A percentile compares a stretch with the other conserved stretches of the same genome.
These are phyloP conservation scores for Emmonsia crescens DNA, from an alignment of 2,329 filamentous ascomycete species.

Conservation along the genomic window DNA sequence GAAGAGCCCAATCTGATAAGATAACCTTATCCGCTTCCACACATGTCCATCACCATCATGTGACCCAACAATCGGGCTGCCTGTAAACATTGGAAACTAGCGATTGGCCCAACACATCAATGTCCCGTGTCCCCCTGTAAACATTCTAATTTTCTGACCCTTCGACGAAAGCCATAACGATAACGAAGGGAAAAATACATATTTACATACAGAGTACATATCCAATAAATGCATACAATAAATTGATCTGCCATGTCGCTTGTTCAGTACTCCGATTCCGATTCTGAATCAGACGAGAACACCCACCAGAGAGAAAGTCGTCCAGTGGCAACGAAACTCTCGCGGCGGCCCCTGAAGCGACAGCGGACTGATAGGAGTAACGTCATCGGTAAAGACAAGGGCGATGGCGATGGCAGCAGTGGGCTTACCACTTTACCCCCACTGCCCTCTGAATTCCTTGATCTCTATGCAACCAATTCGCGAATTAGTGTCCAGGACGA, in stretches of 20 bases:
- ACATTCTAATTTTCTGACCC: neutral
- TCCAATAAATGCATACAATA: neutral
- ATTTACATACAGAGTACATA: no score
- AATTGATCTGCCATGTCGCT: constrained; percentile 41
- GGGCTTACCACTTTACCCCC: constrained; percentile 48
- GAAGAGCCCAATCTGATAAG: no score
- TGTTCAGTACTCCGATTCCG: constrained; percentile 54
- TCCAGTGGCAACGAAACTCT: constrained; percentile 9
- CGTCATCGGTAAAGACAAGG: neutral
- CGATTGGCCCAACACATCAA: no score
- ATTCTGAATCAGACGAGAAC: constrained; percentile 31
- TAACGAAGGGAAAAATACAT: neutral
- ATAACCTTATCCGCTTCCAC: no score
- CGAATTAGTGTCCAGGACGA: constrained; percentile 71
- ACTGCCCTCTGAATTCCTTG: constrained; percentile 69
- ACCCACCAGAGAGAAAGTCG: neutral
- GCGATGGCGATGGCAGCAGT: constrained; percentile 16
- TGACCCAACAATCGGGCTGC: no score
- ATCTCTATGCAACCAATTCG: constrained; percentile 76
- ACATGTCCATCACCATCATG: no score
- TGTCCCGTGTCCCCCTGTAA: neutral
- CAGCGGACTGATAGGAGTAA: constrained; percentile 10
- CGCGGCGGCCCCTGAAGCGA: constrained; percentile 18
- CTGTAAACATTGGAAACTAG: no score
- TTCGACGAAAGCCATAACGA: neutral